These are phyloP conservation scores for Agrocybe chaxingu DNA, from an alignment of 768 basidiomycete genomes.

Conservation along the genomic window DNA sequence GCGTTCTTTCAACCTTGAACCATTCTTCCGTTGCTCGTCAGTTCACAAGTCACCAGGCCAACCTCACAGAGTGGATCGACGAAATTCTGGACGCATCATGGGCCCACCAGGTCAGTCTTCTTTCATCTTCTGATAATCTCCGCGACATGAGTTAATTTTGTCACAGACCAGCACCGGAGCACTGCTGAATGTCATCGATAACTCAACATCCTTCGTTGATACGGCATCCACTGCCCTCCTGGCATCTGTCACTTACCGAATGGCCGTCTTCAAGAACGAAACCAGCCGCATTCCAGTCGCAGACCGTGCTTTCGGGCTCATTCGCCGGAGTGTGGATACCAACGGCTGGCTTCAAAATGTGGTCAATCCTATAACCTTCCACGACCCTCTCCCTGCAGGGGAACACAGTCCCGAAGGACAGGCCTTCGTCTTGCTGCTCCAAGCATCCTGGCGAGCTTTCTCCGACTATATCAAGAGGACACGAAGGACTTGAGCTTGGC, in stretches of 20 bases:
- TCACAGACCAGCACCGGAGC: slow-evolving; percentile 39
- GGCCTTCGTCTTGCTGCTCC: slow-evolving; percentile 53
- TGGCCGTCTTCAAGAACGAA: slow-evolving; percentile 40
- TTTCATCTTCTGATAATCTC: not conserved
- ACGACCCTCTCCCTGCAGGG: slow-evolving; percentile 29
- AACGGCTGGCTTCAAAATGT: slow-evolving; percentile 43
- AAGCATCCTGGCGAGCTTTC: slow-evolving; percentile 36
- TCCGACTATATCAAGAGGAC: not conserved
- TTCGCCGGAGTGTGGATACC: slow-evolving; percentile 33
- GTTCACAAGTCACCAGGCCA: slow-evolving; percentile 35
- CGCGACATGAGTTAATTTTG: not conserved
- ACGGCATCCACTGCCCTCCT: slow-evolving; percentile 55
- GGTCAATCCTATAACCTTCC: slow-evolving; percentile 51
- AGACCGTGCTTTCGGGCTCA: slow-evolving; percentile 32
- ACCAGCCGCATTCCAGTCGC: slow-evolving; percentile 36
- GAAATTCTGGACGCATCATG: slow-evolving; percentile 47
- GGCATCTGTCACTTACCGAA: slow-evolving; percentile 53
- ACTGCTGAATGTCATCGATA: slow-evolving; percentile 51
- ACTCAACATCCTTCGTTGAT: slow-evolving; percentile 49
- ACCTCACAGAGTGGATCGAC: slow-evolving; percentile 51
- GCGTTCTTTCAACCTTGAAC: slow-evolving; percentile 52
- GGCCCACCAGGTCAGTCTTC: slow-evolving; percentile 35
- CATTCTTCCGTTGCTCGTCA: slow-evolving; percentile 35
- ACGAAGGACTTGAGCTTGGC: not conserved
- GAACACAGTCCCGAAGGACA: slow-evolving; percentile 54